Evolutionary conservation across 257 asterid genomes (phyloP), one percentile per base, ranked within the genome.

Genomic region (Ballota nigra): DNA sequence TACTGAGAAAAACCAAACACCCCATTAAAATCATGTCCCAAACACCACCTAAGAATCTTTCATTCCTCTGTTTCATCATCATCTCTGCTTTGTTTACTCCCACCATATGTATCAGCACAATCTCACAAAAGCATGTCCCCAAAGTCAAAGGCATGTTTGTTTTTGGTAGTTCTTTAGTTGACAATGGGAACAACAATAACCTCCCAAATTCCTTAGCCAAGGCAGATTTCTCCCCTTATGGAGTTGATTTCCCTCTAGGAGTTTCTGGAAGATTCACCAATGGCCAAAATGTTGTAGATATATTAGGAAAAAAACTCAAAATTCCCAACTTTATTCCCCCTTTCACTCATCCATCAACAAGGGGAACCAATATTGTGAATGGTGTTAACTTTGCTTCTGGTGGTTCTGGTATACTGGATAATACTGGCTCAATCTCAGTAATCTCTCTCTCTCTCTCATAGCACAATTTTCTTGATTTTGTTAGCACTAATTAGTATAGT

Each of bases 341-440:
- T 18, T 91, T 91, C 60, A 72, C 40, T 47, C 87, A 91, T 85
- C 96, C 96, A n/a, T 75, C 80, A 6, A 87, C 96, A 0, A 83
- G 16, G 38, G 97, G 96, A 33, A 69, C 12, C 4, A 82, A 33
- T 28, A 84, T 89, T 47, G 28, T 89, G 66, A 33, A 78, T 73
- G 95, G 96, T 24, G 97, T 91, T 23, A 84, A 89, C 76, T 91
- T 29, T 77, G 96, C 90, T 36, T 89, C 95, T 47, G 97, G 97
- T 59, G 95, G 87, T 67, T 91, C 97, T 51, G 96, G 97, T 1
- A 91, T 91, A 16, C 83, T 89, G 8, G 92, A 91, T 78, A 68
- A 73, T 23, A 91, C 95, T 18, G 95, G 97, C 60, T 66, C 77
- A 36, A 3, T 79, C 70, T 82, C 85, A 2, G 96, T 91, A 78